Base-by-base conservation (phyloP, 164 flowering plant species). In the Cinnamomum chago region DNA sequence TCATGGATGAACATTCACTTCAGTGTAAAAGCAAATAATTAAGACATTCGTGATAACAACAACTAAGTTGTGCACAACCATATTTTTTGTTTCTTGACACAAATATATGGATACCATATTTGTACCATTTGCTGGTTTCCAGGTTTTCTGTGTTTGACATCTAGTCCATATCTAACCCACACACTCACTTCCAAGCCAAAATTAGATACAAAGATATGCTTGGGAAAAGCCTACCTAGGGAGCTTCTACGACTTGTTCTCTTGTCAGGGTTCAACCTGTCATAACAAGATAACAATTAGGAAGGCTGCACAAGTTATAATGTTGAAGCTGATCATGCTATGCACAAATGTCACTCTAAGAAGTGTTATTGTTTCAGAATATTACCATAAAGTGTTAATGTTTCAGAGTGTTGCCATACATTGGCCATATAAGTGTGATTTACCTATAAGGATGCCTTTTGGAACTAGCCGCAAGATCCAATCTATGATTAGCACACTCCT, bases 371-470 rank as follows among this genome's bases (percentile, higher is more conserved):
- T 55, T 20, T 55, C 60, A 55, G 13, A 55, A 15, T 55, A 15
- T 55, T 55, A 55, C n/a, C 17, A 55, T 40, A 40, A 15, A 55
- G n/a, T 55, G n/a, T 15, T 55, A 55, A 3, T 55, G 47, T 9
- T 40, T 40, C 47, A 40, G 11, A 40, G 10, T 40, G 11, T 40
- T 40, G 9, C 47, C 47, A 64, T 64, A 64, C 67, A 64, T 64
- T n/a, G 27, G 15, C 2, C 28, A 64, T 64, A 17, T 27, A 33
- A 28, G 47, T 28, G 47, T 14, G 28, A 15, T 30, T 70, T 87
- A 88, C 98, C 94, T 88, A 68, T 87, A 86, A 72, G 89, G 79
- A 50, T 84, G 89, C 23, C 79, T 86, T 80, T 83, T 85, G 33
- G 88, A 66, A 76, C 73, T 73, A 75, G 78, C 74, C 67, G 64